These are phyloP conservation scores for Blastocystis sp. DNA, from an alignment of 352 stramenopile species.

Conservation along the genomic window DNA sequence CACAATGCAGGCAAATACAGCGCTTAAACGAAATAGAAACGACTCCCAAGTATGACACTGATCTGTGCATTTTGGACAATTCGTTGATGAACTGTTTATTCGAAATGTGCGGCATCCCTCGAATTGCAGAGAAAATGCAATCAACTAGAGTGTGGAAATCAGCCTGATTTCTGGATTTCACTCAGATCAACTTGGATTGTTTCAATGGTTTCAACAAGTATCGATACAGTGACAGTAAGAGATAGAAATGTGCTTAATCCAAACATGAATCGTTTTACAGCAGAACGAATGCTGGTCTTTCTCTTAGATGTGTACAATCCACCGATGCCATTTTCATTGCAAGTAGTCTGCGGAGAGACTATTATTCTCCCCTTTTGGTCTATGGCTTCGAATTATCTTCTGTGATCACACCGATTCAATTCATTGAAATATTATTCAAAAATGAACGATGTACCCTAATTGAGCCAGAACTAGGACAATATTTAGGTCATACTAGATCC, in stretches of 20 bases:
- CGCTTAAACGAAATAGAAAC: slow-evolving; percentile 45
- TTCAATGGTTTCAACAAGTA: too few relatives aligned
- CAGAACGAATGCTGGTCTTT: neutral
- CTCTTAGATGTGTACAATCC: neutral
- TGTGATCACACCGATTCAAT: neutral
- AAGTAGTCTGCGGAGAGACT: too few relatives aligned
- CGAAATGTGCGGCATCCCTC: slow-evolving; percentile 6
- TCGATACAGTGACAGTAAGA: too few relatives aligned
- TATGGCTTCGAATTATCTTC: neutral
- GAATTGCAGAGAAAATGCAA: too few relatives aligned
- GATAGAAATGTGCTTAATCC: too few relatives aligned
- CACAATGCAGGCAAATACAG: neutral
- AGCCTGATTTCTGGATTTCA: neutral
- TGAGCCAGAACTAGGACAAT: neutral
- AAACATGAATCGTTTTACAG: neutral
- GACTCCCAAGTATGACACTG: neutral
- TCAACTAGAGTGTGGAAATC: neutral
- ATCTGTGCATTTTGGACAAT: neutral
- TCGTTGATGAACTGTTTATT: slow-evolving; percentile 28
- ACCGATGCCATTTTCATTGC: neutral
- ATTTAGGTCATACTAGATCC: neutral
- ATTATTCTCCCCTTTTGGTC: neutral
- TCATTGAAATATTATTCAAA: neutral
- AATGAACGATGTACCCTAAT: neutral
- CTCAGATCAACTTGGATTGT: neutral